A percentile compares a stretch with the other conserved stretches of the same genome.
These are phyloP conservation scores for Alternaria postmessia DNA, from an alignment of 2,329 filamentous ascomycete species.

Conservation along the genomic window DNA sequence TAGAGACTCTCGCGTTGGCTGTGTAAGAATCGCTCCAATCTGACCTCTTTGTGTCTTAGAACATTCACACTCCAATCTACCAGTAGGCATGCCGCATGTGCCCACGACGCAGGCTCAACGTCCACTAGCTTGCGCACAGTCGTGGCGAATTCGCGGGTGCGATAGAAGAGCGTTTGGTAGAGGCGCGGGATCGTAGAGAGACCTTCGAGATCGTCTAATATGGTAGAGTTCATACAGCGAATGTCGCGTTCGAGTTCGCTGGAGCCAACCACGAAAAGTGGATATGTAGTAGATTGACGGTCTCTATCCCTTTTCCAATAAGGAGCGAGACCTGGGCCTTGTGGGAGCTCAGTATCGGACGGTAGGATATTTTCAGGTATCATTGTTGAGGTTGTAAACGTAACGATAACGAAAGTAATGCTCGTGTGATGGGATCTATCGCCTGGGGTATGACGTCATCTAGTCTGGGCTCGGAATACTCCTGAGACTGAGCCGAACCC, in stretches of 20 bases:
- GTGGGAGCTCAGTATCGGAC: background rate
- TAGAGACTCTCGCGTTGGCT: constrained; percentile 26
- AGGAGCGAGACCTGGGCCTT: background rate
- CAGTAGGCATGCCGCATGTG: constrained; percentile 13
- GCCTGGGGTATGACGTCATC: background rate
- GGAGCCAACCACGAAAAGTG: background rate
- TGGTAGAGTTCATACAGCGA: constrained; percentile 7
- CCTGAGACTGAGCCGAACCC: background rate
- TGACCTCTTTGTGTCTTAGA: constrained; percentile 8
- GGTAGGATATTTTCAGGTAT: background rate
- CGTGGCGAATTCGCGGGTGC: constrained; percentile 15
- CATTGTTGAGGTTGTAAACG: background rate
- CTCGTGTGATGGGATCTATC: background rate
- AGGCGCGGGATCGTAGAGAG: constrained; percentile 5
- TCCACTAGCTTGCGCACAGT: constrained; percentile 15
- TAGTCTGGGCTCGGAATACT: background rate
- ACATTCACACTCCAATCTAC: constrained; percentile 18
- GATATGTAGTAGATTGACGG: background rate
- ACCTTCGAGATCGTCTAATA: constrained; percentile 7
- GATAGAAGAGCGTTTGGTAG: constrained; percentile 17
- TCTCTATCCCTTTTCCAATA: background rate
- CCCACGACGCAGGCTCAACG: constrained; percentile 11
- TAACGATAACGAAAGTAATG: background rate
- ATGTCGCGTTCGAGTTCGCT: background rate
- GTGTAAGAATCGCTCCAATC: constrained; percentile 20